phyloP scores from a whole-genome alignment of 2,329 filamentous ascomycete genomes.

The Aspergillus spinulosporus region DNA sequence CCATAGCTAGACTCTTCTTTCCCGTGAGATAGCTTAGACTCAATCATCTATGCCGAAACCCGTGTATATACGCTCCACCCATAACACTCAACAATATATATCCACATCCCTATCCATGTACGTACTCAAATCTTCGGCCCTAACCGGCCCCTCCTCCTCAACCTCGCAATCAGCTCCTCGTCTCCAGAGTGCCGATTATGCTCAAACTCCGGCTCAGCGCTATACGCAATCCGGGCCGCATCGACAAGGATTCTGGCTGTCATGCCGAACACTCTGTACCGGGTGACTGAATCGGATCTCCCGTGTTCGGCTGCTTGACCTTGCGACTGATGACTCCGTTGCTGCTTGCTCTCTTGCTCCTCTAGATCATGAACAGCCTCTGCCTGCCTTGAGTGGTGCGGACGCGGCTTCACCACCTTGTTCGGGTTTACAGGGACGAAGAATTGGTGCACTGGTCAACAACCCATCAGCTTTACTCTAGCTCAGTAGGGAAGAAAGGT shows the following conservation, averaged over 20 bases:
- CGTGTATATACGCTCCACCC: no score
- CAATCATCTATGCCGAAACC: no score
- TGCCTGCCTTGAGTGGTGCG: conserved; percentile 45
- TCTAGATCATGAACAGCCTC: conserved; percentile 42
- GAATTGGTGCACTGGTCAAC: conserved; percentile 74
- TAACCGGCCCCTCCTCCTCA: conserved; percentile 59
- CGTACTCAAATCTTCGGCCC: conserved; percentile 16
- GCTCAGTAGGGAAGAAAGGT: neutral
- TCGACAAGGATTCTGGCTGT: conserved; percentile 89
- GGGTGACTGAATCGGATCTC: conserved; percentile 45
- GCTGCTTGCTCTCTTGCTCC: conserved; percentile 44
- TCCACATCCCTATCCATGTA: no score
- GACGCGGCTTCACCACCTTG: conserved; percentile 62
- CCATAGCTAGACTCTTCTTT: no score
- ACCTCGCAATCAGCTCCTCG: conserved; percentile 62
- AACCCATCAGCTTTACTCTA: neutral
- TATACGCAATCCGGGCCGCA: conserved; percentile 80
- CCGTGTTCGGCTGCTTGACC: conserved; percentile 8
- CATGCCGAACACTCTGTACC: conserved; percentile 93
- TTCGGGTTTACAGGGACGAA: conserved; percentile 77
- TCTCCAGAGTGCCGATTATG: conserved; percentile 65
- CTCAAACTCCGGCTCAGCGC: conserved; percentile 80
- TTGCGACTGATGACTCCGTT: neutral
- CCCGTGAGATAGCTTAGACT: no score
- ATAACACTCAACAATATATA: no score